These are phyloP conservation scores for Chrysanthemum makinoi DNA, from an alignment of 129 eudicot genomes.

Conservation along the genomic window DNA sequence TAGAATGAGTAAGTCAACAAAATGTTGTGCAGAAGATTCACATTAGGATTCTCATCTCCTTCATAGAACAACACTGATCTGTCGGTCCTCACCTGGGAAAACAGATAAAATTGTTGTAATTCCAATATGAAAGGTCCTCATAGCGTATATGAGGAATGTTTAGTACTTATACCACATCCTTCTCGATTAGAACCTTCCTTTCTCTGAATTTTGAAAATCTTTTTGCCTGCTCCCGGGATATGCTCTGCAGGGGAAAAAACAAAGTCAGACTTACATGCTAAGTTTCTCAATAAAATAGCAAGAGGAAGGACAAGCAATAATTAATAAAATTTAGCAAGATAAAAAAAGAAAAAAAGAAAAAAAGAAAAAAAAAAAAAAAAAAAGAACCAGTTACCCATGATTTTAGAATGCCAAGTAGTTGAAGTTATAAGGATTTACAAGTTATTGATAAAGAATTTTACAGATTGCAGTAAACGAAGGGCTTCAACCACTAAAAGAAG, in stretches of 20 bases:
- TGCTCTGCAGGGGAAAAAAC: slow-evolving; percentile 52
- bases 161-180: slow-evolving; percentile 36
- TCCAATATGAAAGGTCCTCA: slow-evolving; percentile 1
- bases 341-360: background rate
- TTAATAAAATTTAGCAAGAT: background rate
- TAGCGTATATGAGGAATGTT: slow-evolving; percentile 1
- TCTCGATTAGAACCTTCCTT: slow-evolving; percentile 41
- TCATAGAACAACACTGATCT: slow-evolving; percentile 73
- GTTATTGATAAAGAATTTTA: background rate
- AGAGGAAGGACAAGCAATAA: slow-evolving; percentile 1
- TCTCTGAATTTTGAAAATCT: slow-evolving; percentile 43
- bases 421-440: background rate
- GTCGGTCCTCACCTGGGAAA: slow-evolving; percentile 76
- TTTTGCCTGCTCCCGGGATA: slow-evolving; percentile 49
- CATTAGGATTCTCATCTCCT: slow-evolving; percentile 84
- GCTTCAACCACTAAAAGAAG: background rate
- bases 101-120: slow-evolving; percentile 9
- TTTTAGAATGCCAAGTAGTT: background rate
- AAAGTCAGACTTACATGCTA: background rate
- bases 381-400: no score
- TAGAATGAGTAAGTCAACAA: slow-evolving; percentile 77
- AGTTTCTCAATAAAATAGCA: no score
- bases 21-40: slow-evolving; percentile 60
- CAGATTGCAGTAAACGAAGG: background rate
- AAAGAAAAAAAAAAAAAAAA: no score